Evolutionary conservation across 805 yeast species (phyloP).

Genomic region (Monosporozyma unispora): DNA sequence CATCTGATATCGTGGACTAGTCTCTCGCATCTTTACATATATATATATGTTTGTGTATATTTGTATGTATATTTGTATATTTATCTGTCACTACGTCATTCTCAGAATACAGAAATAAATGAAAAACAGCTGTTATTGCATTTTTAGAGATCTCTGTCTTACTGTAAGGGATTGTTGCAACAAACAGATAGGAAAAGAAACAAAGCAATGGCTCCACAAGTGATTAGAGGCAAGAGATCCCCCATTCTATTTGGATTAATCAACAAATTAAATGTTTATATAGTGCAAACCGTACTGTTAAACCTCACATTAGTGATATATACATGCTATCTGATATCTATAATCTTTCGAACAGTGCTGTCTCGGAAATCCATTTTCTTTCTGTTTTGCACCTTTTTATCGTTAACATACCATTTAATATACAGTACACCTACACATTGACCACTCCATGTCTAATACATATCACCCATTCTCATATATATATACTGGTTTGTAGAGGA

Average conservation of each 20-base stretch:
- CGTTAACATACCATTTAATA: too few relatives aligned
- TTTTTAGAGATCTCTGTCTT: not conserved
- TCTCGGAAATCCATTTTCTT: too few relatives aligned
- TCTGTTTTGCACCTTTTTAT: too few relatives aligned
- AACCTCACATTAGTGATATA: not conserved
- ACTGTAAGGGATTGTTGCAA: not conserved
- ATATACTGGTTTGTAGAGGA: too few relatives aligned
- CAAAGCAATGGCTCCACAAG: not conserved
- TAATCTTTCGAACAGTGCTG: not conserved
- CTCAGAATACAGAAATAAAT: too few relatives aligned
- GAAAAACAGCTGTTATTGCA: not conserved
- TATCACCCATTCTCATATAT: too few relatives aligned
- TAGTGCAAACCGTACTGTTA: not conserved
- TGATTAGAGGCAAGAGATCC: not conserved
- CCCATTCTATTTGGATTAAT: not conserved
- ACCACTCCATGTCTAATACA: too few relatives aligned
- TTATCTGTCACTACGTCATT: too few relatives aligned
- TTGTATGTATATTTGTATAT: too few relatives aligned
- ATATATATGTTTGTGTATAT: not conserved
- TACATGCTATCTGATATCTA: not conserved
- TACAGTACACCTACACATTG: too few relatives aligned
- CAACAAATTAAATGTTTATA: not conserved
- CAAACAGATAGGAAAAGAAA: not conserved
- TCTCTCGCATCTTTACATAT: not conserved
- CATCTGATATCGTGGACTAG: conserved; percentile 1